Conservation (phyloP, 106 monocot genomes). For the Amphibolis antarctica region DNA sequence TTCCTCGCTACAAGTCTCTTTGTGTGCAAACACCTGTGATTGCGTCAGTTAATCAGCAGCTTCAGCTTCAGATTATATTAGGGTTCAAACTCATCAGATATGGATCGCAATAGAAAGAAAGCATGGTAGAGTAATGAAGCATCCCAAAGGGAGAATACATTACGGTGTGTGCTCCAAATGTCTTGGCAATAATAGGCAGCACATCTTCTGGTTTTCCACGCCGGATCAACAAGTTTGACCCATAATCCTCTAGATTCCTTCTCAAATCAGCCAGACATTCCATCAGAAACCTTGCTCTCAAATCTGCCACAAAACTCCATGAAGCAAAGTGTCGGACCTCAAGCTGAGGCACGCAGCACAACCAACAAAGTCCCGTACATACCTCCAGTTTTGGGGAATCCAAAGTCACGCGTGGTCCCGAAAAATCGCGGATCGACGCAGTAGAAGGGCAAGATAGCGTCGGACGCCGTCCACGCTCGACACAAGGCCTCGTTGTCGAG, state of each 20-base stretch:
- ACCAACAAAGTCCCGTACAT: background rate
- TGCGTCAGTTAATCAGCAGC: background rate
- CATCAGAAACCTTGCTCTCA: constrained; percentile 70
- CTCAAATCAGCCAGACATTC: constrained; percentile 72
- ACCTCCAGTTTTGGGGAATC: constrained; percentile 92
- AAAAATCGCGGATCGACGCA: constrained; percentile 72
- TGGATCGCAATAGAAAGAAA: too few relatives aligned
- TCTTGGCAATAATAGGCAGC: constrained; percentile 59
- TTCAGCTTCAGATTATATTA: background rate
- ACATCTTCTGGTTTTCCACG: constrained; percentile 83
- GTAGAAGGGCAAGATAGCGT: constrained; percentile 62
- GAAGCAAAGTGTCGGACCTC: background rate
- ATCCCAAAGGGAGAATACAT: constrained; percentile 1
- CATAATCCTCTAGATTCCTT: constrained; percentile 44
- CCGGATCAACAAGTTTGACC: constrained; percentile 48
- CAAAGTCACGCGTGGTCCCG: constrained; percentile 53
- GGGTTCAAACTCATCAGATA: too few relatives aligned
- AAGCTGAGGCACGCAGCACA: background rate
- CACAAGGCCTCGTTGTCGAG: constrained; percentile 70
- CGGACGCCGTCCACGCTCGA: constrained; percentile 49
- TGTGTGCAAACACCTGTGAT: constrained; percentile 52
- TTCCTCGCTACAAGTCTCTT: constrained; percentile 92
- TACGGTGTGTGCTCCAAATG: constrained; percentile 69
- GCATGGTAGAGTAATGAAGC: too few relatives aligned
- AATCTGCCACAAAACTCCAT: constrained; percentile 18